phyloP scores from a whole-genome alignment of 768 basidiomycete genomes.

The Neoboletus magnificus region DNA sequence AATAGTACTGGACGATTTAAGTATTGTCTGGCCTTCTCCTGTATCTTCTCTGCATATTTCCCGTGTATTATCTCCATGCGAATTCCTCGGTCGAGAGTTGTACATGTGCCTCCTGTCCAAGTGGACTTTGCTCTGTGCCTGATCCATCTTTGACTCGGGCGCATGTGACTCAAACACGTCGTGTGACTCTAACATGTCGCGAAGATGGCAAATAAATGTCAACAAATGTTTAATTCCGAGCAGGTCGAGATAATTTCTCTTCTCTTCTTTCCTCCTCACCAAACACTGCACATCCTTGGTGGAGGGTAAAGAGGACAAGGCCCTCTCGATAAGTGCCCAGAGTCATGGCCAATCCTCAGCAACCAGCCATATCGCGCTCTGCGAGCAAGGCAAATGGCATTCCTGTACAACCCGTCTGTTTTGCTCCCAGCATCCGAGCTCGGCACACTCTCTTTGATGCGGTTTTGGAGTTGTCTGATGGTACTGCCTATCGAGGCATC shows the following conservation, averaged over 20 bases:
- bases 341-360: conserved; percentile 29
- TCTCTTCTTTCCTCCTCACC: conserved; percentile 50
- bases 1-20: neutral
- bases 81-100: neutral
- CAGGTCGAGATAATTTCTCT: conserved; percentile 13
- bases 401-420: conserved; percentile 35
- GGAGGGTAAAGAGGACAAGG: conserved; percentile 47
- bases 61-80: neutral
- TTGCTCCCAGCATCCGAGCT: conserved; percentile 26
- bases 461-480: conserved; percentile 88
- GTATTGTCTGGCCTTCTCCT: neutral
- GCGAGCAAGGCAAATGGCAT: conserved; percentile 36
- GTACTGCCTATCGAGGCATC: conserved; percentile 81
- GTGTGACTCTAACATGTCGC: neutral
- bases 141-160: neutral
- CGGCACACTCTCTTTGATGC: conserved; percentile 43
- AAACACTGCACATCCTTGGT: conserved; percentile 37
- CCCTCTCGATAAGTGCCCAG: conserved; percentile 5
- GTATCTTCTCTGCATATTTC: neutral
- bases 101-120: neutral
- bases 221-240: conserved; percentile 16
- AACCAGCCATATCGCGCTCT: conserved; percentile 45
- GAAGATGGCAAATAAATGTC: conserved; percentile 19
- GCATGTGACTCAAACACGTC: no score
- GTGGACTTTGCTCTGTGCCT: no score